Percentiles rank a stretch among this genome's conserved stretches.
Conservation (phyloP, 176 grass and related monocot species). For the Rhynchospora breviuscula region DNA sequence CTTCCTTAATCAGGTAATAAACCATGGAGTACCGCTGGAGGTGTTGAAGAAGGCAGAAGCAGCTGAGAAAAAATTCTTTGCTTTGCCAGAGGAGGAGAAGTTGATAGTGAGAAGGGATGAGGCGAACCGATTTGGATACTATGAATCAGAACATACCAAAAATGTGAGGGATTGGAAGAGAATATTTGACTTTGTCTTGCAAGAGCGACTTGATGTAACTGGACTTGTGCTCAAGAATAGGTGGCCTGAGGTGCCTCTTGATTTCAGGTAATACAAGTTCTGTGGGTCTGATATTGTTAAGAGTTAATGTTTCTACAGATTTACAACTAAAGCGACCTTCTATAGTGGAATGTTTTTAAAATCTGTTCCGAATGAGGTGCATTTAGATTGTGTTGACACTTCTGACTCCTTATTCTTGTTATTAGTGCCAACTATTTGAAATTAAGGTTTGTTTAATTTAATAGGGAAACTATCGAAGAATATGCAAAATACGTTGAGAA, state of each 20-base stretch:
- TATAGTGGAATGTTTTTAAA: neutral
- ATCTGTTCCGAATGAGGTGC: neutral
- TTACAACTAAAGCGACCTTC: neutral
- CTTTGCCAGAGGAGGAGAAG: slow-evolving; percentile 34
- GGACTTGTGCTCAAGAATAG: slow-evolving; percentile 50
- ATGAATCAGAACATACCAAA: slow-evolving; percentile 77
- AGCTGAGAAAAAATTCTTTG: slow-evolving; percentile 50
- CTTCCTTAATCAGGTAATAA: slow-evolving; percentile 22
- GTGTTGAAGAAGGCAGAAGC: slow-evolving; percentile 22
- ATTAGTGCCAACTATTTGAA: neutral
- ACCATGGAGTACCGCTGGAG: slow-evolving; percentile 45
- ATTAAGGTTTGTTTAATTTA: neutral
- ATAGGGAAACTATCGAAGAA: slow-evolving; percentile 46
- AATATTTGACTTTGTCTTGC: slow-evolving; percentile 55
- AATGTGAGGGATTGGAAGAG: slow-evolving; percentile 95
- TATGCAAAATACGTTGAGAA: slow-evolving; percentile 33
- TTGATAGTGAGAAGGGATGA: slow-evolving; percentile 42
- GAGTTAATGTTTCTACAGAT: neutral
- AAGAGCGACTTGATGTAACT: slow-evolving; percentile 21
- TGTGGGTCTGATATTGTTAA: neutral
- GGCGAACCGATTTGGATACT: slow-evolving; percentile 58
- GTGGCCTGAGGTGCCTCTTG: slow-evolving; percentile 49
- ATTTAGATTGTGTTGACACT: neutral
- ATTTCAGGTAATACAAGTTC: slow-evolving; percentile 39
- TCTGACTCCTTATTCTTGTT: neutral